Evolutionary conservation across 192 early-diverging fungal genomes (phyloP).

Genomic region (Globomyces pollinis-pini): DNA sequence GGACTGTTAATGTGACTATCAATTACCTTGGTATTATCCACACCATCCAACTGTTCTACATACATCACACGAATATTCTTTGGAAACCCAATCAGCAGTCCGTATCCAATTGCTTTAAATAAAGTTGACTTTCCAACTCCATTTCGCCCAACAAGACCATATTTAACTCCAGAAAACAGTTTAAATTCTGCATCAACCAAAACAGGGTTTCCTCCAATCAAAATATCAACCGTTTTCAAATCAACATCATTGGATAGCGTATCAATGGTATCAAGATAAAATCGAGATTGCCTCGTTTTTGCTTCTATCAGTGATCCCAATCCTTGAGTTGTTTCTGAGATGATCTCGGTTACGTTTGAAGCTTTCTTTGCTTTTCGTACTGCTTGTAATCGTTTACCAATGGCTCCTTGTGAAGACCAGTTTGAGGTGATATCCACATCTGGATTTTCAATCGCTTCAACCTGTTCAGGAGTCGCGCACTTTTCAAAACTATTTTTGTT

Average conservation of each 20-base stretch:
- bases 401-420: neutral
- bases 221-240: conserved; percentile 65
- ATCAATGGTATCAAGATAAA: conserved; percentile 72
- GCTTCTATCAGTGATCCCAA: neutral
- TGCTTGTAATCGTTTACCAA: neutral
- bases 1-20: conserved; percentile 21
- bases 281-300: conserved; percentile 63
- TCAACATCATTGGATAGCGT: conserved; percentile 75
- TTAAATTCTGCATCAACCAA: conserved; percentile 68
- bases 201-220: conserved; percentile 53
- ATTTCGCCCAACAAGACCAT: conserved; percentile 70
- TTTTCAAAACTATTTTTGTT: too few relatives aligned
- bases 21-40: conserved; percentile 16
- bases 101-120: conserved; percentile 53
- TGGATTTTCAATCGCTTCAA: too few relatives aligned
- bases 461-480: too few relatives aligned
- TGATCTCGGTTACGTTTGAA: neutral
- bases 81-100: conserved; percentile 72
- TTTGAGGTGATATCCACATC: too few relatives aligned
- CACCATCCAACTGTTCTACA: conserved; percentile 70
- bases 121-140: conserved; percentile 68
- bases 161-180: conserved; percentile 69
- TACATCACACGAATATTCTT: conserved; percentile 71
- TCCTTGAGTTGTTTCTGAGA: neutral
- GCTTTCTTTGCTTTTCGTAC: neutral